Percentiles rank a stretch among this genome's conserved stretches.
Conservation (phyloP, 2,329 filamentous ascomycete species). For the Dryadomyces quercivorus region DNA sequence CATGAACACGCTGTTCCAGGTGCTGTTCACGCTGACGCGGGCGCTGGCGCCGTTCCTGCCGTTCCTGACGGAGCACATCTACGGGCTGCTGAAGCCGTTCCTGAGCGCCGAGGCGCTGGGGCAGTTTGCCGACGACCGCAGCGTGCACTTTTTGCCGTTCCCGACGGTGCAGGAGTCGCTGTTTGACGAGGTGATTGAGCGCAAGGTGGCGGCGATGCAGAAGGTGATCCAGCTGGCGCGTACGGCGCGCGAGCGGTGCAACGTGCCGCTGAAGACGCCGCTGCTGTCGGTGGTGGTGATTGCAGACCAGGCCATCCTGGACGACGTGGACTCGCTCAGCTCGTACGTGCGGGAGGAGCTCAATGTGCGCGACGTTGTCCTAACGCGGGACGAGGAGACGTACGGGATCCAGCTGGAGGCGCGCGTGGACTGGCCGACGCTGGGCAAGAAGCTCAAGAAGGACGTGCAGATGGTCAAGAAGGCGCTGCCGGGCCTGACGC, state of each 20-base stretch:
- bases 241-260: constrained; percentile 72
- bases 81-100: constrained; percentile 66
- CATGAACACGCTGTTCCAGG: constrained; percentile 87
- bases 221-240: constrained; percentile 85
- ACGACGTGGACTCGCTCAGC: constrained; percentile 75
- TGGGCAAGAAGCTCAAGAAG: constrained; percentile 97
- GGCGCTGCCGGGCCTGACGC: constrained; percentile 66
- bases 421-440: constrained; percentile 79
- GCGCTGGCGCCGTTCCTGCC: constrained; percentile 90
- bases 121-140: constrained; percentile 60
- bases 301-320: constrained; percentile 72
- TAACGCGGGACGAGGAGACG: constrained; percentile 76
- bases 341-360: constrained; percentile 86
- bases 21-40: constrained; percentile 77
- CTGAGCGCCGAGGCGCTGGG: constrained; percentile 55
- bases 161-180: constrained; percentile 80
- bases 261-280: constrained; percentile 80
- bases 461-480: constrained; percentile 87
- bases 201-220: constrained; percentile 84
- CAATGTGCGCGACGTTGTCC: constrained; percentile 74
- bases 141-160: constrained; percentile 86
- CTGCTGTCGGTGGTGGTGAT: constrained; percentile 84
- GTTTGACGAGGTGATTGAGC: constrained; percentile 76
- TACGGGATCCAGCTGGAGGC: constrained; percentile 91
- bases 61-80: constrained; percentile 92